Evolutionary conservation across 352 stramenopile genomes (phyloP).

Genomic region (Globisporangium mamillatum): DNA sequence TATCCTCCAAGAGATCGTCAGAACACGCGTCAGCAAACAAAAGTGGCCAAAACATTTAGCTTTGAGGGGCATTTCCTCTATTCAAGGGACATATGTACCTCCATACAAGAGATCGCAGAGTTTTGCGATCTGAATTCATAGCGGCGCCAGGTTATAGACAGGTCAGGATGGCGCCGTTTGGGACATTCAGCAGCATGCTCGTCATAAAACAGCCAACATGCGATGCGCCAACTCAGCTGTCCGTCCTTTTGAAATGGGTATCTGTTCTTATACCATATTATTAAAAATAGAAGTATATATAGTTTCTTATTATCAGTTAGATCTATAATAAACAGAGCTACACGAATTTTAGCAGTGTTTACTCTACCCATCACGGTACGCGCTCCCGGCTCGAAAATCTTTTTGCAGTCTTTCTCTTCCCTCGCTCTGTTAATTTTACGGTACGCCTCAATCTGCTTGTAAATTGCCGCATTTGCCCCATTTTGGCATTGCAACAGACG

Average conservation of each 20-base stretch:
- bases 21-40: background rate
- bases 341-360: too few species aligned
- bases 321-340: background rate
- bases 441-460: background rate
- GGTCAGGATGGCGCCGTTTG: background rate
- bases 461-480: background rate
- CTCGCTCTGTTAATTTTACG: constrained; percentile 4
- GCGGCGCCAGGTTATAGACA: background rate
- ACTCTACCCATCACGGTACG: background rate
- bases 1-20: too few species aligned
- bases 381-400: background rate
- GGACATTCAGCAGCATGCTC: constrained; percentile 3
- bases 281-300: too few species aligned
- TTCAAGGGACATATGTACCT: background rate
- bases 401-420: background rate
- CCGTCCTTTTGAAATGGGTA: background rate
- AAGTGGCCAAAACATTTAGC: background rate
- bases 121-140: constrained; percentile 3
- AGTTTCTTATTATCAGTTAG: too few species aligned
- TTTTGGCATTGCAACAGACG: background rate
- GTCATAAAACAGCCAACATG: constrained; percentile 16
- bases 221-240: constrained; percentile 9
- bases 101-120: background rate
- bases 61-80: background rate
- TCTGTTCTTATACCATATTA: background rate